Percentiles rank a stretch among this genome's conserved stretches.
Conservation (phyloP, 2,329 filamentous ascomycete species). For the Penicillium sp. region DNA sequence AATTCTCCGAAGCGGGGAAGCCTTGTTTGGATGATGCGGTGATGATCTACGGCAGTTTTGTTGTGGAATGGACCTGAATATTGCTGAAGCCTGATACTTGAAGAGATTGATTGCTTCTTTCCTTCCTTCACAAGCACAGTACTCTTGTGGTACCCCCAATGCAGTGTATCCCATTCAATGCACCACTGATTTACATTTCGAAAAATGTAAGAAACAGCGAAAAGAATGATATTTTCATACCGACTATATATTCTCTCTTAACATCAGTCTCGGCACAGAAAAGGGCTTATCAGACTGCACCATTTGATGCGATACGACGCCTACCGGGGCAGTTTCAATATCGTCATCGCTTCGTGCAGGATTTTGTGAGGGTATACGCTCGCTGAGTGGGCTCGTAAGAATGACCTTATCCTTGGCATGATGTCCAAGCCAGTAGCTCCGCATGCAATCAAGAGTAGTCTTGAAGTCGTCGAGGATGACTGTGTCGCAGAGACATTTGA, state of each 20-base stretch:
- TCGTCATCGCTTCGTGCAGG: background rate
- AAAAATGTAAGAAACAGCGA: too few relatives aligned
- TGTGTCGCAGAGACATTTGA: too few relatives aligned
- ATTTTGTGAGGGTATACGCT: background rate
- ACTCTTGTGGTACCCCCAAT: too few relatives aligned
- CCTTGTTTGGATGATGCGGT: background rate
- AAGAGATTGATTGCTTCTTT: too few relatives aligned
- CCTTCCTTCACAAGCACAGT: too few relatives aligned
- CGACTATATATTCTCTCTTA: background rate
- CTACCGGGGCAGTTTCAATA: conserved; percentile 5
- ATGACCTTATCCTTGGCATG: conserved; percentile 23
- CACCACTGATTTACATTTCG: too few relatives aligned
- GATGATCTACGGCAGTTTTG: background rate
- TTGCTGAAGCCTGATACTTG: too few relatives aligned
- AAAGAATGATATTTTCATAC: too few relatives aligned
- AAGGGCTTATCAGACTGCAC: conserved; percentile 9
- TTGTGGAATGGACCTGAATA: too few relatives aligned
- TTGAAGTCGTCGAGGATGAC: conserved; percentile 71
- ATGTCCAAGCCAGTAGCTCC: conserved; percentile 34
- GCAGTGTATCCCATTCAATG: too few relatives aligned
- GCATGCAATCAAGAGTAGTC: conserved; percentile 50
- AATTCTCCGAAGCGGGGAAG: background rate
- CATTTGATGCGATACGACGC: conserved; percentile 5
- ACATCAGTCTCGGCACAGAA: conserved; percentile 9
- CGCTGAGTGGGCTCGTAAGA: background rate